Percentiles rank a stretch among this genome's conserved stretches.
These are phyloP conservation scores for Cymodocea nodosa DNA, from an alignment of 116 monocot genomes.

Conservation along the genomic window DNA sequence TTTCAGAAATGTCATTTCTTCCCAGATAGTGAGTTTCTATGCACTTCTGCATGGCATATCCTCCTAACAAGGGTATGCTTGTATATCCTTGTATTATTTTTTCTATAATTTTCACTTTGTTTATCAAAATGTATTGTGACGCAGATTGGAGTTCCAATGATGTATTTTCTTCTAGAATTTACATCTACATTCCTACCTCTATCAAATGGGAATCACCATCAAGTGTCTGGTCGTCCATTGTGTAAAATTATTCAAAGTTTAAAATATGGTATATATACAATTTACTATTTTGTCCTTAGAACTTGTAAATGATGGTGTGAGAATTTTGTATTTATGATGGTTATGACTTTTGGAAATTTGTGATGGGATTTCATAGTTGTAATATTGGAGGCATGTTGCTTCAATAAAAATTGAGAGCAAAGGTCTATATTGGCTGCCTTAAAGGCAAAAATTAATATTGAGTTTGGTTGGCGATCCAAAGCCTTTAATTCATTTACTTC, in stretches of 20 bases:
- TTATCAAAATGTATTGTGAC: background rate
- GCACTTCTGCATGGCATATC: slow-evolving; percentile 36
- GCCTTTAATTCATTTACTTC: no score
- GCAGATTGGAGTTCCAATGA: slow-evolving; percentile 49
- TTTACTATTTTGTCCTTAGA: background rate
- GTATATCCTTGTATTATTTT: background rate
- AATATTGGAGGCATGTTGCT: no score
- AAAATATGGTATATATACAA: slow-evolving; percentile 1
- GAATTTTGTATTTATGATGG: no score
- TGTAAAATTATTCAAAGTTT: slow-evolving; percentile 8
- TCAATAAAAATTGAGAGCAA: no score
- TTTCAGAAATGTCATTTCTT: slow-evolving; percentile 9
- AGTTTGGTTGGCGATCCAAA: no score
- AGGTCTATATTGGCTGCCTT: no score
- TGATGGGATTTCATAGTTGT: no score
- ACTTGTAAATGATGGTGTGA: no score
- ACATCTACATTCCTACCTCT: slow-evolving; percentile 46
- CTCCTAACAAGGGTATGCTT: slow-evolving; percentile 46
- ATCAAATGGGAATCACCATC: slow-evolving; percentile 22
- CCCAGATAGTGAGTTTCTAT: slow-evolving; percentile 24
- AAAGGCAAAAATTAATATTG: no score
- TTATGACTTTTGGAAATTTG: no score
- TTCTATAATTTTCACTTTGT: background rate
- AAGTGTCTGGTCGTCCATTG: slow-evolving; percentile 35
- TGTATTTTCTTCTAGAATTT: slow-evolving; percentile 40